Evolutionary conservation across 768 basidiomycete genomes (phyloP), one percentile per base, ranked within the genome.

Genomic region (Amanita thiersii): DNA sequence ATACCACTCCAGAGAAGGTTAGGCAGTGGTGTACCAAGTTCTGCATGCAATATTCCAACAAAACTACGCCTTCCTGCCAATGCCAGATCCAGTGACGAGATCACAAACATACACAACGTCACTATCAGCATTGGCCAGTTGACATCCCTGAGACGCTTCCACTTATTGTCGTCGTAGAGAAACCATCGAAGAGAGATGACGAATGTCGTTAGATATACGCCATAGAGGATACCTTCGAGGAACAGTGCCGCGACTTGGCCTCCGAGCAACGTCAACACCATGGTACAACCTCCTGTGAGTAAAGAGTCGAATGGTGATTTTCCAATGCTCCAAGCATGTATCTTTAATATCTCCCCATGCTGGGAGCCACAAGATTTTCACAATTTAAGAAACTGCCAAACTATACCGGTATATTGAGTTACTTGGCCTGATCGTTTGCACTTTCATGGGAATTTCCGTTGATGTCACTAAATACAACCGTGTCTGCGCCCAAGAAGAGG

Each of bases 161-260:
- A 47, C 2, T 24, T 29, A 6, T 23, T 30, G 5, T 32, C 23
- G 15, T 21, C 32, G 17, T 45, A 42, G 3, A 52, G 44, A 17
- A 54, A 43, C 17, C 39, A 34, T 11, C 36, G 42, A 21, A 52
- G 40, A 15, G 36, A 44, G n/a, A 21, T 12, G 21, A 43, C 23
- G 40, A 47, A 50, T 19, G 52, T 55, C 18, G 48, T 40, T 30
- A 53, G 47, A 40, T 50, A 53, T 5, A 53, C 26, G 24, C 50
- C 50, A 46, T 53, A 52, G 38, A 50, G 43, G 25, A 52, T 29
- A 2, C 43, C 37, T 15, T 52, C 46, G 18, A 51, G 45, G 38
- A 53, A 47, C 21, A 50, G 29, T 6, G 46, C 40, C 3, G 43
- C 44, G 10, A 52, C 25, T 26, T 52, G 52, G 5, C 8, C 33